A percentile compares a stretch with the other conserved stretches of the same genome.
Conservation (phyloP, 108 stramenopile genomes). For the Epithemia pelagica region DNA sequence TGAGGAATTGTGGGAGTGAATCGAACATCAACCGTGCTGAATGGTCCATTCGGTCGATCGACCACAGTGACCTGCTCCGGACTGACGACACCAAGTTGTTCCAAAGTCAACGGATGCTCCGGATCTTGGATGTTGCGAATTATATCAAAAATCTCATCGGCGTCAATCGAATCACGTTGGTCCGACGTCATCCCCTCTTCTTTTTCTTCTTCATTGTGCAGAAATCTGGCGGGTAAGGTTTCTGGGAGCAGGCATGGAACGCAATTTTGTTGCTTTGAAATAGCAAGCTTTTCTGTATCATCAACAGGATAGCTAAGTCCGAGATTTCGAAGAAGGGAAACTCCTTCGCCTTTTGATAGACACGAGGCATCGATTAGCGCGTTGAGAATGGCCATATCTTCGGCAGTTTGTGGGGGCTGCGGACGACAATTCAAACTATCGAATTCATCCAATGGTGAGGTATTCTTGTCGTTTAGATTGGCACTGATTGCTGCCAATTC, state of each 20-base stretch:
- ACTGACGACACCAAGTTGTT: constrained; percentile 93
- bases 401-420: constrained; percentile 1
- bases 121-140: constrained; percentile 97
- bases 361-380: constrained; percentile 23
- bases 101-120: constrained; percentile 95
- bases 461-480: constrained; percentile 10
- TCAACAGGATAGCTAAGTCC: constrained; percentile 22
- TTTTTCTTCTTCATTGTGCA: constrained; percentile 2
- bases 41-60: constrained; percentile 17
- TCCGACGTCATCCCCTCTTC: constrained; percentile 9
- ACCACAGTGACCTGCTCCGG: constrained; percentile 64
- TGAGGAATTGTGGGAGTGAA: constrained; percentile 77
- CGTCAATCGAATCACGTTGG: constrained; percentile 40
- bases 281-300: neutral
- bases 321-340: constrained; percentile 25
- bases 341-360: constrained; percentile 17
- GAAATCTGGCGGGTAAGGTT: neutral
- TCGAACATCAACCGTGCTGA: constrained; percentile 1
- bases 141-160: constrained; percentile 91
- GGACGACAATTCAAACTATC: neutral
- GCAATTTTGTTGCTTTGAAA: neutral
- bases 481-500: constrained; percentile 16
- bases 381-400: constrained; percentile 29
- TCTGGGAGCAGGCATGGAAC: neutral
- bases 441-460: neutral